Evolutionary conservation across 805 yeast genomes (phyloP).

Genomic region (Helenozyma baotianmanensis): DNA sequence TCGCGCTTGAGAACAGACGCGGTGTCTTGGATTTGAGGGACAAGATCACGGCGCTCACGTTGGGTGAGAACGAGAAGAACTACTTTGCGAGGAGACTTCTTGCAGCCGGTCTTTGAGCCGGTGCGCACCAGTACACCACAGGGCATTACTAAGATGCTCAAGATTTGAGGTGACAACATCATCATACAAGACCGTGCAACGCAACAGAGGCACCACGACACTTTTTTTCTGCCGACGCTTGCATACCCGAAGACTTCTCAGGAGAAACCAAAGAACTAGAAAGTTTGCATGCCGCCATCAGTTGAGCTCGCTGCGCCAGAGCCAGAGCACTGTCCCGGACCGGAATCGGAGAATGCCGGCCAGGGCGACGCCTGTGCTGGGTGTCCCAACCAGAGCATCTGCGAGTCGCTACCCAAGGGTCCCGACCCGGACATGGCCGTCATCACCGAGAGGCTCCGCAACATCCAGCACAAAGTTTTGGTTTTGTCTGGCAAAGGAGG

Average conservation of each 20-base stretch:
- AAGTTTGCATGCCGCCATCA: conserved; percentile 25
- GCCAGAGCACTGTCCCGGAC: conserved; percentile 99
- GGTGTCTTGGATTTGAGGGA: conserved; percentile 21
- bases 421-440: conserved; percentile 90
- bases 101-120: too few species aligned
- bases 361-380: conserved; percentile 90
- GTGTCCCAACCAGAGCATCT: conserved; percentile 89
- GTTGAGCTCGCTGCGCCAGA: conserved; percentile 54
- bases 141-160: too few species aligned
- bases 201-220: too few species aligned
- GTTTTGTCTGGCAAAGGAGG: conserved; percentile 89
- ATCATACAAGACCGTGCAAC: too few species aligned
- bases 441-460: conserved; percentile 62
- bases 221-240: too few species aligned
- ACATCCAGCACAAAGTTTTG: conserved; percentile 71
- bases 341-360: conserved; percentile 92
- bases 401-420: conserved; percentile 84
- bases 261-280: too few species aligned
- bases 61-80: conserved; percentile 43
- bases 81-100: conserved; percentile 20
- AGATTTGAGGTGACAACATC: not conserved
- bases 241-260: too few species aligned
- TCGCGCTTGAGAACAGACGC: conserved; percentile 24
- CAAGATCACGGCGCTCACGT: conserved; percentile 33
- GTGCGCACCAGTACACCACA: conserved; percentile 1